These are phyloP conservation scores for Blastomyces parvus DNA, from an alignment of 2,329 filamentous ascomycete genomes.

Conservation along the genomic window DNA sequence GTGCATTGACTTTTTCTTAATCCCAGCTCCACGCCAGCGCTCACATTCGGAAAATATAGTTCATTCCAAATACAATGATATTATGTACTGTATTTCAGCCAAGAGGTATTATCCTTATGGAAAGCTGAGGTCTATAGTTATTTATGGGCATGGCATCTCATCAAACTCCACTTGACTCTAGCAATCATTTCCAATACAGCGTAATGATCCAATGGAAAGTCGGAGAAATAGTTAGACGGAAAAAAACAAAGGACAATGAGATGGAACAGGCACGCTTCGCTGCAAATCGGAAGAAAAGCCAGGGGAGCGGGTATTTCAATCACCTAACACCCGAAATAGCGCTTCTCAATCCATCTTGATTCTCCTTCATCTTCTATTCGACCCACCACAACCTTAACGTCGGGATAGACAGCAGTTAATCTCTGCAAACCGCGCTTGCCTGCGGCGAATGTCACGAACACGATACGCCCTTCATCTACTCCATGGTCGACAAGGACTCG, in stretches of 20 bases:
- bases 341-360: constrained; percentile 78
- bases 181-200: background rate
- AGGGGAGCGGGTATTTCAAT: background rate
- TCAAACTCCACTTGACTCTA: background rate
- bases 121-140: background rate
- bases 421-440: constrained; percentile 75
- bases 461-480: constrained; percentile 71
- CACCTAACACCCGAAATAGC: constrained; percentile 73
- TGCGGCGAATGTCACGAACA: constrained; percentile 87
- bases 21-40: background rate
- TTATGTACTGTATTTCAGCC: background rate
- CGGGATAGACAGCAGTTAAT: constrained; percentile 78
- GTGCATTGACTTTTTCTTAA: constrained; percentile 4
- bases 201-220: too few species aligned
- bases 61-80: background rate
- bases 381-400: constrained; percentile 76
- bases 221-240: background rate
- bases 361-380: constrained; percentile 73
- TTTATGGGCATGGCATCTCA: background rate
- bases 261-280: background rate
- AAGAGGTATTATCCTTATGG: background rate
- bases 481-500: constrained; percentile 93
- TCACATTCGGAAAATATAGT: background rate
- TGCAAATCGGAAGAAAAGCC: background rate
- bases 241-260: background rate